Percentiles rank a stretch among this genome's conserved stretches.
These are phyloP conservation scores for Fusarium neocosmosporiellum DNA, from an alignment of 2,329 filamentous ascomycete species.

Conservation along the genomic window DNA sequence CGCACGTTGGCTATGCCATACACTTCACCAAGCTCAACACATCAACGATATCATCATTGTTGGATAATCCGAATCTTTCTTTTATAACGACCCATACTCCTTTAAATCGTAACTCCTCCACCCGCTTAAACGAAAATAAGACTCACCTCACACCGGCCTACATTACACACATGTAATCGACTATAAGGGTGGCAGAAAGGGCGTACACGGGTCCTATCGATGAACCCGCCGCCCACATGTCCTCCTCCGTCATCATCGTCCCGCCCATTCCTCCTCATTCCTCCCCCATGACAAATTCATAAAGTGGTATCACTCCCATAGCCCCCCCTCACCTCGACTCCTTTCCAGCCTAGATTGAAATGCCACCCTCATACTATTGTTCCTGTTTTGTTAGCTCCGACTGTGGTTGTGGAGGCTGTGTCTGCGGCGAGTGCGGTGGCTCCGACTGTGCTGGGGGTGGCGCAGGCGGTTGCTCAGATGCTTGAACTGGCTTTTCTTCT, in stretches of 20 bases:
- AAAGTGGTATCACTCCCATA: constrained; percentile 20
- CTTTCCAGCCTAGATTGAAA: constrained; percentile 6
- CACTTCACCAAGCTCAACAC: background rate
- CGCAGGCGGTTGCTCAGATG: constrained; percentile 13
- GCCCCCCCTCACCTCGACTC: constrained; percentile 1
- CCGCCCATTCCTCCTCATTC: constrained; percentile 21
- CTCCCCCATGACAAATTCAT: constrained; percentile 19
- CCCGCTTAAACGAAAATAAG: constrained; percentile 37
- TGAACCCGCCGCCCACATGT: constrained; percentile 23
- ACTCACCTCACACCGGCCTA: constrained; percentile 27
- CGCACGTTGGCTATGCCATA: background rate
- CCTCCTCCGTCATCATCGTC: constrained; percentile 18
- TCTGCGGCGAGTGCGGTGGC: background rate
- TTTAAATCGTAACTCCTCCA: constrained; percentile 30
- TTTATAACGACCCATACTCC: constrained; percentile 38
- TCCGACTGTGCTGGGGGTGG: background rate
- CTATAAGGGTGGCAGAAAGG: constrained; percentile 29
- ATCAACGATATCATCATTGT: background rate
- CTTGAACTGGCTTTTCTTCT: constrained; percentile 7
- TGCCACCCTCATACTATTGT: constrained; percentile 3
- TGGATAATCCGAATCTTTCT: constrained; percentile 24
- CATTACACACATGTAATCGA: constrained; percentile 43
- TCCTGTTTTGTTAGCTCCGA: constrained; percentile 18
- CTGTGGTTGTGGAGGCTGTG: constrained; percentile 15
- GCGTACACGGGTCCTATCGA: constrained; percentile 10